phyloP scores from a whole-genome alignment of 495 filamentous ascomycete species.

The Bacidia rubella region DNA sequence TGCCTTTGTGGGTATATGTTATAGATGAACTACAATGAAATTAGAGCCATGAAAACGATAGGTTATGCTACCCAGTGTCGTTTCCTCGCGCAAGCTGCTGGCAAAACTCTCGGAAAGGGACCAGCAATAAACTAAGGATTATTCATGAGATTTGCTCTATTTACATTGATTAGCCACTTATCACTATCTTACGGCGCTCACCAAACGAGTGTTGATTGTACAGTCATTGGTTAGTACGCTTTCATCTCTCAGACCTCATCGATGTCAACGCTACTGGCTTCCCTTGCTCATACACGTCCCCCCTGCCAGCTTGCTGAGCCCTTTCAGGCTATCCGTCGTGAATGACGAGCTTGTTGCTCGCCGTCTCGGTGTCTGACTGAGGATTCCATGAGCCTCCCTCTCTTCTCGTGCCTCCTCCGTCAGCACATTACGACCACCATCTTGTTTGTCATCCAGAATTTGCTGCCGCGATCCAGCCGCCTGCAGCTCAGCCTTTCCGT shows the following conservation, averaged over 20 bases:
- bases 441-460: slow-evolving; percentile 15
- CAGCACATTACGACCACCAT: slow-evolving; percentile 14
- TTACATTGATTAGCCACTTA: too few species aligned
- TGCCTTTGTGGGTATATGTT: too few species aligned
- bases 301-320: slow-evolving; percentile 14
- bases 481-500: slow-evolving; percentile 19
- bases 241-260: too few species aligned
- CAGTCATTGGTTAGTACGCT: too few species aligned
- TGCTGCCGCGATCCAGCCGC: slow-evolving; percentile 21
- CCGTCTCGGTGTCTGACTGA: slow-evolving; percentile 9
- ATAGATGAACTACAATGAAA: too few species aligned
- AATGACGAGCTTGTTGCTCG: slow-evolving; percentile 13
- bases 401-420: slow-evolving; percentile 15
- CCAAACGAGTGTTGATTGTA: not conserved
- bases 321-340: slow-evolving; percentile 15
- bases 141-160: too few species aligned
- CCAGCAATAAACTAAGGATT: too few species aligned
- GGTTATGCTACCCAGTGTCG: too few species aligned
- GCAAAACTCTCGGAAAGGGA: too few species aligned
- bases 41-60: too few species aligned
- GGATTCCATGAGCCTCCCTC: slow-evolving; percentile 12
- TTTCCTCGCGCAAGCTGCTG: too few species aligned
- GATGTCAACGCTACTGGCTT: not conserved
- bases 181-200: too few species aligned
- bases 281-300: slow-evolving; percentile 15